phyloP scores from a whole-genome alignment of 2,329 filamentous ascomycete species.

The Rasamsonia emersonii region DNA sequence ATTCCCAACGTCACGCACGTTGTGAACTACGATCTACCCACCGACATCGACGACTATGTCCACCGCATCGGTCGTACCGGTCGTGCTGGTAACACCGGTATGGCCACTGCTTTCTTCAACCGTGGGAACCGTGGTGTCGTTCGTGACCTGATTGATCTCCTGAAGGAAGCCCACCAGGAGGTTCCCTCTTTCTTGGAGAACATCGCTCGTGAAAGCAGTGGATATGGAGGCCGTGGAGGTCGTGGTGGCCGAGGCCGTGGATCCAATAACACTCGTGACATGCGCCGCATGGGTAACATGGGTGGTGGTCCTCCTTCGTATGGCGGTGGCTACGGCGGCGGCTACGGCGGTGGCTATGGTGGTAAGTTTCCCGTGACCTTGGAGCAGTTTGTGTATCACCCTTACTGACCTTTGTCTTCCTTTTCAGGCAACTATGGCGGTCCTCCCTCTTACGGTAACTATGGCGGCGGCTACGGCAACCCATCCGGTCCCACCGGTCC shows the following conservation, averaged over 20 bases:
- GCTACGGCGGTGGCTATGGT: conserved; percentile 18
- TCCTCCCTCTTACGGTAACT: conserved; percentile 22
- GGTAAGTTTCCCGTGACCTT: conserved; percentile 22
- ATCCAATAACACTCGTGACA: conserved; percentile 67
- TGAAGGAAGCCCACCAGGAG: conserved; percentile 98
- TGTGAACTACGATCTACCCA: conserved; percentile 98
- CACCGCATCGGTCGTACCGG: conserved; percentile 99
- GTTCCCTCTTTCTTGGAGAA: conserved; percentile 90
- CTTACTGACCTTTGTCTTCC: not conserved
- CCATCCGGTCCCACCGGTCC: conserved; percentile 42
- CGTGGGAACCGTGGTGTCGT: conserved; percentile 97
- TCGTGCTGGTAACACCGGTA: conserved; percentile 97
- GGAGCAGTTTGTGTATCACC: conserved; percentile 13
- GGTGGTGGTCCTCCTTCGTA: conserved; percentile 30
- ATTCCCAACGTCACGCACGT: conserved; percentile 96
- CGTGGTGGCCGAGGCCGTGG: conserved; percentile 63
- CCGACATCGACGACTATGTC: conserved; percentile 97
- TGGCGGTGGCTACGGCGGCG: conserved; percentile 19
- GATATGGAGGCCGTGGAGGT: conserved; percentile 65
- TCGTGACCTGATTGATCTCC: conserved; percentile 88
- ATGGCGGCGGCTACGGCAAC: conserved; percentile 38
- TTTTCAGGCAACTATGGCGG: conserved; percentile 21
- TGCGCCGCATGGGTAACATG: conserved; percentile 60
- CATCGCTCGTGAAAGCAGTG: conserved; percentile 86
- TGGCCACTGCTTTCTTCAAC: conserved; percentile 99